phyloP scores from a whole-genome alignment of 495 filamentous ascomycete species.

The Cercophora samala region DNA sequence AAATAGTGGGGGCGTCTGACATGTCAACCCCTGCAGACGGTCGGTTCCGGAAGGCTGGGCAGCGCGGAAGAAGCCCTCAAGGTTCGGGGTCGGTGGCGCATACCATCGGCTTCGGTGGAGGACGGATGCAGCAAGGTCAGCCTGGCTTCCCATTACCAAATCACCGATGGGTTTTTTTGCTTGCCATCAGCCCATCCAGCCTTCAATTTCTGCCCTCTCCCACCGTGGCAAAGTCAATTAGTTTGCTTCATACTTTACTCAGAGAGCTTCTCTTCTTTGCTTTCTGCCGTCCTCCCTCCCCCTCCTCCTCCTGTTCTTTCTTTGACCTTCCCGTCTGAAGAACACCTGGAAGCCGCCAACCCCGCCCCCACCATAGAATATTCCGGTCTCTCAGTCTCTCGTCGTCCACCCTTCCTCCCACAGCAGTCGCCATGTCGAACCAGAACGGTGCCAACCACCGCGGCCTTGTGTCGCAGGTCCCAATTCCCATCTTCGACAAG shows the following conservation, averaged over 20 bases:
- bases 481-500: slow-evolving; percentile 26
- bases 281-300: neutral
- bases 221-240: slow-evolving; percentile 2
- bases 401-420: neutral
- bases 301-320: neutral
- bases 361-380: slow-evolving; percentile 13
- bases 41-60: slow-evolving; percentile 17
- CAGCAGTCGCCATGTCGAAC: slow-evolving; percentile 14
- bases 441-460: slow-evolving; percentile 22
- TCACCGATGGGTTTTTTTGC: slow-evolving; percentile 13
- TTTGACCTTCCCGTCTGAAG: neutral
- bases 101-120: slow-evolving; percentile 23
- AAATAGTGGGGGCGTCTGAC: too few species aligned
- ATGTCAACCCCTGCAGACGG: slow-evolving; percentile 11
- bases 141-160: slow-evolving; percentile 19
- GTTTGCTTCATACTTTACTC: neutral
- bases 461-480: slow-evolving; percentile 15
- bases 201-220: slow-evolving; percentile 1
- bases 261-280: neutral
- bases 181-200: slow-evolving; percentile 7
- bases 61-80: neutral
- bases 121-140: slow-evolving; percentile 9
- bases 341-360: neutral
- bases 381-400: neutral
- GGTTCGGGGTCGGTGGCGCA: slow-evolving; percentile 20